phyloP scores from a whole-genome alignment of 2,329 filamentous ascomycete genomes.

The Fusarium agapanthi region DNA sequence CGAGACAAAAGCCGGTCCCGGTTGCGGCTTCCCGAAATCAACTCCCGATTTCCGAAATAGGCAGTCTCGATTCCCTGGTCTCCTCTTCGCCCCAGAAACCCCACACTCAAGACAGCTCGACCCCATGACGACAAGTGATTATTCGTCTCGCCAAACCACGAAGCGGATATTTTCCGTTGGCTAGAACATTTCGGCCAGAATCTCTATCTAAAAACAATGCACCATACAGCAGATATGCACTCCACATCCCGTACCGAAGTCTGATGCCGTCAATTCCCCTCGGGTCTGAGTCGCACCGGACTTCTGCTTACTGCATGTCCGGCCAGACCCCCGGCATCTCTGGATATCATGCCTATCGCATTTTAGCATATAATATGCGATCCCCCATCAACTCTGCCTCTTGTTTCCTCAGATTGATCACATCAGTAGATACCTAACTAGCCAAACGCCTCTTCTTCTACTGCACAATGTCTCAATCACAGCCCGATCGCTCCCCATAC shows the following conservation, averaged over 20 bases:
- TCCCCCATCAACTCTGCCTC: conserved; percentile 13
- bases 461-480: conserved; percentile 28
- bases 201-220: background rate
- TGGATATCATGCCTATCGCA: conserved; percentile 9
- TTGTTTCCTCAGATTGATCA: background rate
- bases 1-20: conserved; percentile 41
- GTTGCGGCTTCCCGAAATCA: conserved; percentile 41
- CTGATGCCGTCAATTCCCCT: conserved; percentile 34
- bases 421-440: conserved; percentile 5
- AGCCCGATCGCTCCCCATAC: conserved; percentile 38
- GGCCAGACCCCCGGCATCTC: conserved; percentile 21
- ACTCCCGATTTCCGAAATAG: conserved; percentile 43
- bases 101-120: conserved; percentile 32
- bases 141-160: conserved; percentile 1
- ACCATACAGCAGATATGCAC: conserved; percentile 10
- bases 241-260: conserved; percentile 33
- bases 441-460: conserved; percentile 1
- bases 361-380: conserved; percentile 28
- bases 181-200: background rate
- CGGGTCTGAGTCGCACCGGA: conserved; percentile 22
- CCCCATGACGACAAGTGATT: conserved; percentile 30
- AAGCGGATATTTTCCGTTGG: conserved; percentile 15
- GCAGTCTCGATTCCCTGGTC: conserved; percentile 23
- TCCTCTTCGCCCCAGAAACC: conserved; percentile 41
- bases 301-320: conserved; percentile 8